These are phyloP conservation scores for Saprolegnia diclina DNA, from an alignment of 352 stramenopile species.

Conservation along the genomic window DNA sequence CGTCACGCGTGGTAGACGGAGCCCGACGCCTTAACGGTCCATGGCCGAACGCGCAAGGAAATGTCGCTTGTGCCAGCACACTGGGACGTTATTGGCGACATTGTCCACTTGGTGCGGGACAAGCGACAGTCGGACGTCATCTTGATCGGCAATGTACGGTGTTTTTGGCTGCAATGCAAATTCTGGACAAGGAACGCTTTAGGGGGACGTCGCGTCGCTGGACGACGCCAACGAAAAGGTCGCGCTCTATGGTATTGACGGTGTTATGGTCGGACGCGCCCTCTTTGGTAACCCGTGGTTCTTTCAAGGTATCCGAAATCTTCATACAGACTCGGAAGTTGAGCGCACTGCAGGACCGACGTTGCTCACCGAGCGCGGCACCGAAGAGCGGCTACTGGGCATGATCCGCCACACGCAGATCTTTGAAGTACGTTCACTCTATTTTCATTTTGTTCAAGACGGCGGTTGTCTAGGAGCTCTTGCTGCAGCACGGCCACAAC, in stretches of 20 bases:
- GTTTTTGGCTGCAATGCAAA: not conserved
- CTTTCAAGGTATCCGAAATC: constrained; percentile 42
- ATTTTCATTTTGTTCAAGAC: not conserved
- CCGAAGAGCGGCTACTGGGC: constrained; percentile 51
- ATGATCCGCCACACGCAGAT: constrained; percentile 61
- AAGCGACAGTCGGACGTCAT: constrained; percentile 47
- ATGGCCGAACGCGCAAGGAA: constrained; percentile 68
- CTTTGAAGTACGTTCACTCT: constrained; percentile 36
- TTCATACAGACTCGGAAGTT: not conserved
- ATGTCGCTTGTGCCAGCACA: constrained; percentile 79
- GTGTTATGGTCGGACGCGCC: constrained; percentile 70
- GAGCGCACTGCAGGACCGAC: constrained; percentile 40
- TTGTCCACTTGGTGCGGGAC: constrained; percentile 46
- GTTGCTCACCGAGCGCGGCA: constrained; percentile 28
- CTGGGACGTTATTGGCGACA: constrained; percentile 74
- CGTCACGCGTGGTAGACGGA: constrained; percentile 30
- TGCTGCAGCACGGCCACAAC: constrained; percentile 41
- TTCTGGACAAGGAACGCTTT: not conserved
- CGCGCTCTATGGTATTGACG: constrained; percentile 60
- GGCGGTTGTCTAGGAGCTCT: constrained; percentile 30
- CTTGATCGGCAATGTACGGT: constrained; percentile 56
- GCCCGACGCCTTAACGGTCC: constrained; percentile 67
- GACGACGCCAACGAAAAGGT: constrained; percentile 61
- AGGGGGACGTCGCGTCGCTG: constrained; percentile 59
- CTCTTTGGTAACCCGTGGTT: constrained; percentile 80